Percentiles rank a stretch among this genome's conserved stretches.
Evolutionary conservation across 2,329 filamentous ascomycete species (phyloP).

Genomic region (Stemphylium vesicarium): DNA sequence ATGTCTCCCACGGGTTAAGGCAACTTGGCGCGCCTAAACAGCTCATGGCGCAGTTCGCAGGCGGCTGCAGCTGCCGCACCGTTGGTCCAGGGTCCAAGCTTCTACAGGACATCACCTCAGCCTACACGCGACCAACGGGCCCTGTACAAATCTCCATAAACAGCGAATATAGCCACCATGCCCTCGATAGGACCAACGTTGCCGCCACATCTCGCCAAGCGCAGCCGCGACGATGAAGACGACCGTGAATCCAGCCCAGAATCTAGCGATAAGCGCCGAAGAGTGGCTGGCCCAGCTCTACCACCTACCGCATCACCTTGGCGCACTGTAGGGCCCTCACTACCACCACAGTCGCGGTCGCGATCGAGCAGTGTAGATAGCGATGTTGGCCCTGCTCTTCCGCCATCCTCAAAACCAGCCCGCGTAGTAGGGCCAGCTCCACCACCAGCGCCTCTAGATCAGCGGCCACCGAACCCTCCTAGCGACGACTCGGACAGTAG

Average conservation of each 20-base stretch:
- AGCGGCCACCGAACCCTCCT: constrained; percentile 52
- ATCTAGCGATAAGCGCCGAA: constrained; percentile 57
- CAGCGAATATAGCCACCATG: constrained; percentile 57
- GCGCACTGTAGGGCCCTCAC: constrained; percentile 59
- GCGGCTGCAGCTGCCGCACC: constrained; percentile 21
- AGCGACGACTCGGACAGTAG: constrained; percentile 44
- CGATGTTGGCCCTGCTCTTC: constrained; percentile 46
- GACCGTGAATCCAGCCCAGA: constrained; percentile 49
- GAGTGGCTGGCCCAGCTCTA: constrained; percentile 62
- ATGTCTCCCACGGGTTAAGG: not conserved
- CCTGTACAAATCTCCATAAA: not conserved
- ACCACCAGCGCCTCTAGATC: constrained; percentile 58
- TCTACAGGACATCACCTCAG: constrained; percentile 18
- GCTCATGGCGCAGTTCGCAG: constrained; percentile 24
- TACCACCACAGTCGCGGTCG: constrained; percentile 51
- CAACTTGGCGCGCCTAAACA: constrained; percentile 5
- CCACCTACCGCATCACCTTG: constrained; percentile 51
- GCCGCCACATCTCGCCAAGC: constrained; percentile 67
- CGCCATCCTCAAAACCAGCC: constrained; percentile 49
- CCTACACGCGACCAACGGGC: constrained; percentile 1
- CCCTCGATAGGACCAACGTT: constrained; percentile 73
- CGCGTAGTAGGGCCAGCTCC: constrained; percentile 61
- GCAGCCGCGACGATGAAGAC: constrained; percentile 57
- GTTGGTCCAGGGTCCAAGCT: constrained; percentile 31
- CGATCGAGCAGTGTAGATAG: constrained; percentile 35